Base-by-base conservation (phyloP, 208 protist species). In the Tritrichomonas foetus region DNA sequence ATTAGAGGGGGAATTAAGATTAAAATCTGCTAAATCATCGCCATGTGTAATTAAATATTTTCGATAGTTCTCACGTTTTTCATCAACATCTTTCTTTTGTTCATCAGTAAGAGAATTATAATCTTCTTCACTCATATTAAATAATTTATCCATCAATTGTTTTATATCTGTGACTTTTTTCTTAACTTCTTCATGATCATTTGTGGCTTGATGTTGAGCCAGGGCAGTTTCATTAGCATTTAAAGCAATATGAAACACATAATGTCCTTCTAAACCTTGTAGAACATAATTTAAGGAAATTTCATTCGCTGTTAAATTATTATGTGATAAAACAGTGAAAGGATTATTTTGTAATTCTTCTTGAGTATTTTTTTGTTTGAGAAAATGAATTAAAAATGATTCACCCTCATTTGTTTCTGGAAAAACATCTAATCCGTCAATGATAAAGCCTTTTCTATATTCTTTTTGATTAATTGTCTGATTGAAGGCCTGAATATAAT, bases 111-210 rank as follows among this genome's bases (percentile, higher is more conserved):
- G 47, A 5, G 25, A 11, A 1, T 44, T 27, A 57, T 89, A 89
- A 41, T 89, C 47, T 57, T 53, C 41, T 57, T 89, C 78, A 53
- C 47, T 89, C 41, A 89, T 89, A n/a, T 89, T 44, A n/a, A 89
- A 89, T 16, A 89, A 57, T 20, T 53, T 89, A 33, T 57, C 47
- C 33, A 44, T 57, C 30, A 57, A 41, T 39, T 57, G 14, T 33
- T 33, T n/a, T 57, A 27, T 27, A 57, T 89, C n/a, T 39, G 53
- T 11, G 1, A 33, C 47, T 89, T 57, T 47, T 57, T 22, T 39
- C 20, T 33, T 57, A 39, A 5, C 30, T 36, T 89, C 47, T 2
- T 57, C 47, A 11, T 27, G n/a, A n/a, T 20, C 16, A n/a, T 89
- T 25, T 33, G 11, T 20, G 0, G 13, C 2, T n/a, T 89, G 11